phyloP scores from a whole-genome alignment of 345 rosid species.

The Lumnitzera racemosa region DNA sequence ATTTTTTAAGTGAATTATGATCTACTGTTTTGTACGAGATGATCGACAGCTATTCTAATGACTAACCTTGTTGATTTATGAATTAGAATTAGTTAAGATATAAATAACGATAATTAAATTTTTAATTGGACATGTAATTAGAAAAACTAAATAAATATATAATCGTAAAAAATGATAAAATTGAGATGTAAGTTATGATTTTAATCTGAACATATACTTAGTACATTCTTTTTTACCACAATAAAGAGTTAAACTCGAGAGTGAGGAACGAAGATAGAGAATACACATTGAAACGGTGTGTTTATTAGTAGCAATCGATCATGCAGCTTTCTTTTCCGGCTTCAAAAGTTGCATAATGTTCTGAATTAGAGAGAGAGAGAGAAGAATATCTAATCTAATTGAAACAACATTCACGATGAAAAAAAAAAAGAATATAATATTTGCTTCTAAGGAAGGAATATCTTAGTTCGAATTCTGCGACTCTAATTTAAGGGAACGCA shows the following conservation, averaged over 20 bases:
- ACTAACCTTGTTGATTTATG: too few relatives aligned
- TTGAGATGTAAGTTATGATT: too few relatives aligned
- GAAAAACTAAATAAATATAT: too few relatives aligned
- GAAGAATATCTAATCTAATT: conserved; percentile 40
- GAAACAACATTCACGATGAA: conserved; percentile 16
- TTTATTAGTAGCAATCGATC: conserved; percentile 30
- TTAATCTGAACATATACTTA: too few relatives aligned
- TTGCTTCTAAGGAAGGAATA: conserved; percentile 59
- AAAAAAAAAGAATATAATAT: conserved; percentile 49
- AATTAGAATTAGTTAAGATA: too few relatives aligned
- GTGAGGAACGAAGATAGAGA: conserved; percentile 10
- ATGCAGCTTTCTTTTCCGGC: conserved; percentile 45
- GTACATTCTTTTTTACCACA: too few relatives aligned
- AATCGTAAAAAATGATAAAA: too few relatives aligned
- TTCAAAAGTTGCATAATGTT: conserved; percentile 54
- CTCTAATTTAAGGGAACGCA: conserved; percentile 60
- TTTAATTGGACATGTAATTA: too few relatives aligned
- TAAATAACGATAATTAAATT: too few relatives aligned
- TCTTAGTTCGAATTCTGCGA: conserved; percentile 77
- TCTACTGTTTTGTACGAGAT: too few relatives aligned
- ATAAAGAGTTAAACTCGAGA: not conserved
- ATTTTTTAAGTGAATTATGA: too few relatives aligned
- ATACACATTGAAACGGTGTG: conserved; percentile 18
- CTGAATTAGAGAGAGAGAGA: conserved; percentile 19
- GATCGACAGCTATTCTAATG: too few relatives aligned